Conservation (phyloP, 192 early-diverging fungal species). For the Entomortierella beljakovae region DNA sequence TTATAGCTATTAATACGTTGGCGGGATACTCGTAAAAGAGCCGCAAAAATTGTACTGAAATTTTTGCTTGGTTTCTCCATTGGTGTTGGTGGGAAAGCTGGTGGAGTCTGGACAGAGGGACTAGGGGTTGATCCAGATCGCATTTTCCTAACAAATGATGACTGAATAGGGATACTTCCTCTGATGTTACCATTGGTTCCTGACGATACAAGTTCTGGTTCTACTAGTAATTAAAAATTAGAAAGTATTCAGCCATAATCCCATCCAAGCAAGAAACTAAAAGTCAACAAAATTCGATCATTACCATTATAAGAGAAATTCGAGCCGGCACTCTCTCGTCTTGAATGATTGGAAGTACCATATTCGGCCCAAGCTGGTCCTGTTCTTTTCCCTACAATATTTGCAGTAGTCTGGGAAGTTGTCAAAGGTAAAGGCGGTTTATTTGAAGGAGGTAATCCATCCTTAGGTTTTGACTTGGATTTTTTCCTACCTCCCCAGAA, state of each 20-base stretch:
- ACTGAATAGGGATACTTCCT: conserved; percentile 30
- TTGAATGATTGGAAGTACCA: conserved; percentile 50
- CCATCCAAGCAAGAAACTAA: not conserved
- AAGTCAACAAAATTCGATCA: not conserved
- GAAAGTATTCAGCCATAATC: not conserved
- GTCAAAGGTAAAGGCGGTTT: conserved; percentile 43
- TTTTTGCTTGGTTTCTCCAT: conserved; percentile 49
- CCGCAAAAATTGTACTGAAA: conserved; percentile 50
- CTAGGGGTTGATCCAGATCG: conserved; percentile 11
- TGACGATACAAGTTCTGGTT: not conserved
- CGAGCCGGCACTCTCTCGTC: conserved; percentile 60
- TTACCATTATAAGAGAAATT: conserved; percentile 55
- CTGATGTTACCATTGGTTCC: not conserved
- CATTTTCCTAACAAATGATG: conserved; percentile 7
- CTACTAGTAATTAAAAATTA: conserved; percentile 4
- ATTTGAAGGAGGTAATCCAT: conserved; percentile 16
- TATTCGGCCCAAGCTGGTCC: conserved; percentile 50
- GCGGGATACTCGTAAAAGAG: conserved; percentile 43
- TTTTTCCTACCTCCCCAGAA: conserved; percentile 40
- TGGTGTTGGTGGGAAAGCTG: conserved; percentile 8
- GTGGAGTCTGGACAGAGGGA: conserved; percentile 19
- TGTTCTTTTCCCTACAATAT: conserved; percentile 39
- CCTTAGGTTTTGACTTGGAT: conserved; percentile 34
- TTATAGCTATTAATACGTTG: conserved; percentile 51
- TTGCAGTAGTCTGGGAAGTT: conserved; percentile 36